Evolutionary conservation across 441 rosid genomes (phyloP).

Genomic region (Melianthus villosus): DNA sequence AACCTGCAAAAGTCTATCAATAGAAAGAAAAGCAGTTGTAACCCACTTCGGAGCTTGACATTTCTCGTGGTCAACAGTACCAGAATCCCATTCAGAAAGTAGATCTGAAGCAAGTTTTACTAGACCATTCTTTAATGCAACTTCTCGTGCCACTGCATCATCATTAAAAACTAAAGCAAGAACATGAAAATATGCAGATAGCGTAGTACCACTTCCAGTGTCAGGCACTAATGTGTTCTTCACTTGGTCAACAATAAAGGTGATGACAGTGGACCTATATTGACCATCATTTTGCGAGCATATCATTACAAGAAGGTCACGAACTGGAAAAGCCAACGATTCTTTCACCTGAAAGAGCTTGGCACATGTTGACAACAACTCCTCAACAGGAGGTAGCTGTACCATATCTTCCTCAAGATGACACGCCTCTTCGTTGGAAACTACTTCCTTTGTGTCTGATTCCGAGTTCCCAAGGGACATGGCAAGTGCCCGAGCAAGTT

Average conservation of each 20-base stretch:
- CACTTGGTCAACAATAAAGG: constrained; percentile 62
- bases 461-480: constrained; percentile 85
- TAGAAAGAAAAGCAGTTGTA: constrained; percentile 84
- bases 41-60: constrained; percentile 77
- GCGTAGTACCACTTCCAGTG: constrained; percentile 29
- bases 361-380: constrained; percentile 66
- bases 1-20: constrained; percentile 79
- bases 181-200: constrained; percentile 71
- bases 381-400: constrained; percentile 80
- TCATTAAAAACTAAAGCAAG: constrained; percentile 88
- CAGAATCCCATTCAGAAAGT: constrained; percentile 65
- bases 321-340: constrained; percentile 75
- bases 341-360: constrained; percentile 90
- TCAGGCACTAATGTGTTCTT: constrained; percentile 42
- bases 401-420: constrained; percentile 60
- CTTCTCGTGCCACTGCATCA: constrained; percentile 66
- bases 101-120: constrained; percentile 56
- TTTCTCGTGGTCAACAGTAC: constrained; percentile 30
- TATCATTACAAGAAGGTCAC: constrained; percentile 71
- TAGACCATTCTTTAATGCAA: constrained; percentile 60
- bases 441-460: constrained; percentile 68
- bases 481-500: constrained; percentile 92
- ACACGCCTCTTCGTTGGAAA: constrained; percentile 24
- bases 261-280: constrained; percentile 57
- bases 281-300: constrained; percentile 88